Evolutionary conservation across 805 yeast genomes (phyloP).

Genomic region (Barnettozyma californica): DNA sequence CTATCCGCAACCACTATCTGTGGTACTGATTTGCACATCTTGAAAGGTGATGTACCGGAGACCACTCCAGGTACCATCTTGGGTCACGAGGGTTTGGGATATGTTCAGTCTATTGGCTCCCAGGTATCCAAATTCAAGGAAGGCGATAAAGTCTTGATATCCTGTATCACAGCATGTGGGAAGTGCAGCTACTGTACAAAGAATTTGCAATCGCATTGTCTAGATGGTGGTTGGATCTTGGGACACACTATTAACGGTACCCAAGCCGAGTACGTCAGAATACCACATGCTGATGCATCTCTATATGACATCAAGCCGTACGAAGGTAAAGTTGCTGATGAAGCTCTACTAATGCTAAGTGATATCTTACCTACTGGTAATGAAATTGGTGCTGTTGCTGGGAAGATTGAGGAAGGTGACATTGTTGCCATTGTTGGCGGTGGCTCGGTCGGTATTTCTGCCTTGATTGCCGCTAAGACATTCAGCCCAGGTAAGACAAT

Average conservation of each 20-base stretch:
- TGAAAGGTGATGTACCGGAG: constrained; percentile 58
- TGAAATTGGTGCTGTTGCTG: constrained; percentile 59
- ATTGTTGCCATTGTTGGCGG: constrained; percentile 60
- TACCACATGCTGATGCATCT: constrained; percentile 44
- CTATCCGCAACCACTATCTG: constrained; percentile 56
- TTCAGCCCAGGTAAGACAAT: constrained; percentile 50
- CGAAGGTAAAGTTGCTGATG: constrained; percentile 35
- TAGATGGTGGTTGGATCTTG: constrained; percentile 48
- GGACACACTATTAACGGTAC: constrained; percentile 64
- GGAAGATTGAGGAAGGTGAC: constrained; percentile 48
- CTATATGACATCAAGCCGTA: constrained; percentile 29
- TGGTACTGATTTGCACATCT: constrained; percentile 60
- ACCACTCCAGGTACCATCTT: constrained; percentile 40
- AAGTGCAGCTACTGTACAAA: constrained; percentile 50
- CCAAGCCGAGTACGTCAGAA: constrained; percentile 55
- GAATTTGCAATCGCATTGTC: constrained; percentile 57
- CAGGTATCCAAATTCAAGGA: constrained; percentile 42
- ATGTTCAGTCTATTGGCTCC: constrained; percentile 44
- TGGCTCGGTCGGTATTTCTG: constrained; percentile 63
- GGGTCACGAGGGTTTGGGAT: constrained; percentile 63
- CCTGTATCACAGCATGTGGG: constrained; percentile 62
- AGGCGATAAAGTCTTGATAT: constrained; percentile 58
- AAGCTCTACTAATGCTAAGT: constrained; percentile 53
- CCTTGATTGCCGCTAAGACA: constrained; percentile 48
- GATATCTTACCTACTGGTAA: constrained; percentile 66